These are phyloP conservation scores for Buddleja alternifolia DNA, from an alignment of 257 asterid genomes.

Conservation along the genomic window DNA sequence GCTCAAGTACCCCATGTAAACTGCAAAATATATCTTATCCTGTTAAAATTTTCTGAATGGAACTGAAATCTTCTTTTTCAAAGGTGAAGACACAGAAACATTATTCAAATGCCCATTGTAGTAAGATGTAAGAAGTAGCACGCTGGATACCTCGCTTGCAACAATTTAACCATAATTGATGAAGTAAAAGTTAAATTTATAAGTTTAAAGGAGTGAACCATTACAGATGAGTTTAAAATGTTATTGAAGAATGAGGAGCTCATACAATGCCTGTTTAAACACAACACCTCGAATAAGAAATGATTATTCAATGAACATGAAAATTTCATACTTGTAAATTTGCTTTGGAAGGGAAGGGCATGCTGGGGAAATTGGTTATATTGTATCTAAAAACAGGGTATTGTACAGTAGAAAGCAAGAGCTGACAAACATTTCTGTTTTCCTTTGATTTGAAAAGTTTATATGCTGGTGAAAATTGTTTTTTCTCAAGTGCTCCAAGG, in stretches of 20 bases:
- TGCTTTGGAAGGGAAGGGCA: slow-evolving; percentile 1
- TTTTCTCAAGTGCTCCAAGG: background rate
- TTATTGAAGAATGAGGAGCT: slow-evolving; percentile 19
- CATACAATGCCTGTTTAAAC: slow-evolving; percentile 4
- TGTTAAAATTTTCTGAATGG: slow-evolving; percentile 19
- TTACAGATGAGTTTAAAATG: background rate
- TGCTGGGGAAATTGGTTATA: background rate
- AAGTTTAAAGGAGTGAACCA: background rate
- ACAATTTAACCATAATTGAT: background rate
- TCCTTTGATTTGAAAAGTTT: slow-evolving; percentile 4
- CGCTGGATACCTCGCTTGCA: background rate
- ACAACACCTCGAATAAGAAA: slow-evolving; percentile 20
- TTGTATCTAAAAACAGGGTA: background rate
- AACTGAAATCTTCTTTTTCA: slow-evolving; percentile 3
- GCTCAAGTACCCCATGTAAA: slow-evolving; percentile 66
- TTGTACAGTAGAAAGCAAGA: background rate
- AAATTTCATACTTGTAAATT: background rate
- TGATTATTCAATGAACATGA: slow-evolving; percentile 10
- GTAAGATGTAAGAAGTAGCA: background rate
- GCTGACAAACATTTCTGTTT: background rate
- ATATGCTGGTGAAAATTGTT: background rate
- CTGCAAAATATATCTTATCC: slow-evolving; percentile 47
- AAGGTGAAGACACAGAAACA: slow-evolving; percentile 7
- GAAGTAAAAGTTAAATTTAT: background rate
- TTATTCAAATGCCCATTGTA: background rate